Evolutionary conservation across 805 yeast species (phyloP).

Genomic region (Candida sonorensis): DNA sequence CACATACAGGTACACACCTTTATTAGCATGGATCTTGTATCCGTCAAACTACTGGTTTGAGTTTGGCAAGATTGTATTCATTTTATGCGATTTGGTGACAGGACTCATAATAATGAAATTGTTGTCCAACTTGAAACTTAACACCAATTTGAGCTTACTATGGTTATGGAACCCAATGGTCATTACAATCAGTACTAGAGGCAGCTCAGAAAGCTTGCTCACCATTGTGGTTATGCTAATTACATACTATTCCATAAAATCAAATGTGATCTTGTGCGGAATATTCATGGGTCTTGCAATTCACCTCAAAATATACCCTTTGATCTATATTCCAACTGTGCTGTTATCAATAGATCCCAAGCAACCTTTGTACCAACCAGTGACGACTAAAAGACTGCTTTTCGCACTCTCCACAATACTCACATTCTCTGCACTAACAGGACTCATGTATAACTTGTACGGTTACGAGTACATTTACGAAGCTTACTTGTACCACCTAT

Average conservation of each 20-base stretch:
- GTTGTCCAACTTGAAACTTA: constrained; percentile 19
- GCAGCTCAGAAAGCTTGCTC: constrained; percentile 85
- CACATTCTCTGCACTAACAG: constrained; percentile 43
- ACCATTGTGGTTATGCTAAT: constrained; percentile 67
- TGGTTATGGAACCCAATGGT: constrained; percentile 97
- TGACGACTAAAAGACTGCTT: constrained; percentile 36
- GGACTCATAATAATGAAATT: constrained; percentile 53
- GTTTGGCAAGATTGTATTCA: constrained; percentile 77
- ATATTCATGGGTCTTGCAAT: constrained; percentile 66
- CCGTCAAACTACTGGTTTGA: constrained; percentile 60
- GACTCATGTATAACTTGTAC: constrained; percentile 58
- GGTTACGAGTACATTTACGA: constrained; percentile 73
- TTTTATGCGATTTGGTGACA: constrained; percentile 72
- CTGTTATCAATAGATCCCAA: constrained; percentile 30
- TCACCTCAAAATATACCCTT: constrained; percentile 89
- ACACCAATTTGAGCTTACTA: constrained; percentile 25
- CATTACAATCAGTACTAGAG: constrained; percentile 84
- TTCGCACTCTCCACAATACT: constrained; percentile 34
- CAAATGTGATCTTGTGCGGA: constrained; percentile 31
- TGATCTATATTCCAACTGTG: constrained; percentile 77
- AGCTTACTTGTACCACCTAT: constrained; percentile 76
- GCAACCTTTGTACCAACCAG: constrained; percentile 28
- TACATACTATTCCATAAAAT: constrained; percentile 39
- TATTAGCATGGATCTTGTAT: constrained; percentile 72
- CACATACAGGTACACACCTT: constrained; percentile 90